These are phyloP conservation scores for Solanum bukasovii DNA, from an alignment of 257 asterid species.

Conservation along the genomic window DNA sequence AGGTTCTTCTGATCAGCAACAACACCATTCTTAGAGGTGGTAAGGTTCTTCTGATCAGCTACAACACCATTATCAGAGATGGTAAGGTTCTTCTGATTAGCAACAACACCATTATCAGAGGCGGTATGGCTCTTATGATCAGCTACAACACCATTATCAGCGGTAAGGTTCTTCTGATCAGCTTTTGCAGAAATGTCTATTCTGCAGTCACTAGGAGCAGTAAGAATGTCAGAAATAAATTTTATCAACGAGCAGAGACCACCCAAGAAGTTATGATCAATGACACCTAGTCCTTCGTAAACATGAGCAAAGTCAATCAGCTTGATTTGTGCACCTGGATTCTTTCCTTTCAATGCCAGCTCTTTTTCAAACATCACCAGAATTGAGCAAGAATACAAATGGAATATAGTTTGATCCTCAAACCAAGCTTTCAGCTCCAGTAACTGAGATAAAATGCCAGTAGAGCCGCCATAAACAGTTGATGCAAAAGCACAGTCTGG, in stretches of 20 bases:
- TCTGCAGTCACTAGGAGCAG: conserved; percentile 29
- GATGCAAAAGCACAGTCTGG: conserved; percentile 80
- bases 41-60: neutral
- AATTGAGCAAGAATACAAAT: conserved; percentile 64
- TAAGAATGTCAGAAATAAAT: conserved; percentile 60
- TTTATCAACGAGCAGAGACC: conserved; percentile 83
- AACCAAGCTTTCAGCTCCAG: conserved; percentile 86
- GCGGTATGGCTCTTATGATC: too few species aligned
- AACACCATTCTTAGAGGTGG: neutral
- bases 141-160: too few species aligned
- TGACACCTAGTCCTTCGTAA: conserved; percentile 49
- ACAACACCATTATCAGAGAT: neutral
- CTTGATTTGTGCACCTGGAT: conserved; percentile 53
- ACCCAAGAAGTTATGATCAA: conserved; percentile 84
- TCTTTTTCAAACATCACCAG: conserved; percentile 68
- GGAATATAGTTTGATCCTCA: conserved; percentile 74
- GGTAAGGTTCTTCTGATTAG: neutral
- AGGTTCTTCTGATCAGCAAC: neutral
- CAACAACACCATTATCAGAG: neutral
- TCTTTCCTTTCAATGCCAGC: conserved; percentile 31
- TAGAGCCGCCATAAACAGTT: conserved; percentile 64
- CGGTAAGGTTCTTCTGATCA: conserved; percentile 11
- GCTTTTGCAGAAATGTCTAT: conserved; percentile 20
- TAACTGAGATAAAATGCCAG: conserved; percentile 66
- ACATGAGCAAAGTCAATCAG: conserved; percentile 89